Evolutionary conservation across 805 yeast genomes (phyloP), one percentile per base, ranked within the genome.

Genomic region (Spathaspora passalidarum): DNA sequence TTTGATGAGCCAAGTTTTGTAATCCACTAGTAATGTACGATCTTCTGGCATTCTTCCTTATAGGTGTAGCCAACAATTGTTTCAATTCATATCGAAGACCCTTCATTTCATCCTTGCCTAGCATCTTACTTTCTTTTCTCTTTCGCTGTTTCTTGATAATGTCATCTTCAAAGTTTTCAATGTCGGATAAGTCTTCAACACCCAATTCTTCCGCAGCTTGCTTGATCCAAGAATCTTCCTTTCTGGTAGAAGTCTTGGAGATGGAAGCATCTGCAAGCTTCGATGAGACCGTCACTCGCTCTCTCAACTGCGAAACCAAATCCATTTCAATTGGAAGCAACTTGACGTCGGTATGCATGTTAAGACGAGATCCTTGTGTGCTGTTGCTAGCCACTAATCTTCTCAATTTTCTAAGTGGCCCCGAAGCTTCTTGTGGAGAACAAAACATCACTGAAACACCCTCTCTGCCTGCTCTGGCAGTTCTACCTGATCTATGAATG

Each of bases 381-480:
- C 49, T 38, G 16, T 60, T 53, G 43, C 65, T 66, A 1, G 79
- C 70, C 43, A 84, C 75, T 13, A 80, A 60, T 47, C 74, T 81
- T 55, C 92, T 73, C 45, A 92, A 75, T 65, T 87, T 88, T 57
- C 81, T 76, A 50, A 91, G 72, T 0, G 98, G 91, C 0, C 96
- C 96, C 46, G 89, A 76, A 0, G 95, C 89, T 61, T 94, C 99
- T 49, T 87, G 90, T 13, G 97, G 97, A 4, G 96, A 87, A 58
- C 97, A 89, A 44, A 94, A 72, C 80, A 90, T 82, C 42, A 94
- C 84, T 2, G 97, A 86, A n/a, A 94, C 96, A 73, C 99, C 99
- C 61, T 88, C 92, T 40, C 71, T 75, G 0, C 92, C 94, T 1
- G 96, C 97, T 73, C 99, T 85, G 0, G 96, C 98, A n/a, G 99